Conservation (phyloP, 148 eudicot genomes). For the Hydrangea macrophylla region DNA sequence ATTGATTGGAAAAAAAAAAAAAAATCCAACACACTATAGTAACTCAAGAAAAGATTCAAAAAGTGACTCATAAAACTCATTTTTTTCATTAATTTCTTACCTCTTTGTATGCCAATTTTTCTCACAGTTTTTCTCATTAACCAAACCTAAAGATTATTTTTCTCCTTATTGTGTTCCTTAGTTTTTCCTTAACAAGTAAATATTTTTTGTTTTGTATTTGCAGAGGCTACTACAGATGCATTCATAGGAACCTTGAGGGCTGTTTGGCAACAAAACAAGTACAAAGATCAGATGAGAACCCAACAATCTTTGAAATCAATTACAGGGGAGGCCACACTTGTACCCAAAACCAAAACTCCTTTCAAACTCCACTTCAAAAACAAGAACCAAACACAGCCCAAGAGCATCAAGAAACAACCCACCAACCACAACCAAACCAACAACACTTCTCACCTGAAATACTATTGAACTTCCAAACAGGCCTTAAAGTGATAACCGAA, state of each 20-base stretch:
- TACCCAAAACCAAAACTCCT: slow-evolving; percentile 9
- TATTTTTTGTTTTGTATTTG: no score
- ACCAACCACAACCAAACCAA: neutral
- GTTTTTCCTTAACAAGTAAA: no score
- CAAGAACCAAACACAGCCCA: slow-evolving; percentile 7
- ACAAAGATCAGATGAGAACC: slow-evolving; percentile 43
- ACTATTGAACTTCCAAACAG: slow-evolving; percentile 22
- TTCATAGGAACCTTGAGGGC: slow-evolving; percentile 31
- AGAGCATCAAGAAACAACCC: neutral
- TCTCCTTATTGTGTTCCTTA: no score
- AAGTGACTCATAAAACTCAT: no score
- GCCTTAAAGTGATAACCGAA: slow-evolving; percentile 25
- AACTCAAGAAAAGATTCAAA: no score
- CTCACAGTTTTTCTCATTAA: no score
- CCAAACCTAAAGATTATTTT: no score
- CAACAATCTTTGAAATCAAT: slow-evolving; percentile 35
- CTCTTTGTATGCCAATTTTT: no score
- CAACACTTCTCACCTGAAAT: slow-evolving; percentile 20
- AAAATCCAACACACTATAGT: no score
- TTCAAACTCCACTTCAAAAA: slow-evolving; percentile 4
- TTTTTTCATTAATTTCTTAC: no score
- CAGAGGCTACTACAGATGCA: slow-evolving; percentile 57
- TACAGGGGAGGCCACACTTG: slow-evolving; percentile 51
- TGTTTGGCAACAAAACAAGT: slow-evolving; percentile 58
- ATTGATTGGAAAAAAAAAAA: no score